Conservation (phyloP, 2,329 filamentous ascomycete genomes). For the Chaetomiaceae sp. region DNA sequence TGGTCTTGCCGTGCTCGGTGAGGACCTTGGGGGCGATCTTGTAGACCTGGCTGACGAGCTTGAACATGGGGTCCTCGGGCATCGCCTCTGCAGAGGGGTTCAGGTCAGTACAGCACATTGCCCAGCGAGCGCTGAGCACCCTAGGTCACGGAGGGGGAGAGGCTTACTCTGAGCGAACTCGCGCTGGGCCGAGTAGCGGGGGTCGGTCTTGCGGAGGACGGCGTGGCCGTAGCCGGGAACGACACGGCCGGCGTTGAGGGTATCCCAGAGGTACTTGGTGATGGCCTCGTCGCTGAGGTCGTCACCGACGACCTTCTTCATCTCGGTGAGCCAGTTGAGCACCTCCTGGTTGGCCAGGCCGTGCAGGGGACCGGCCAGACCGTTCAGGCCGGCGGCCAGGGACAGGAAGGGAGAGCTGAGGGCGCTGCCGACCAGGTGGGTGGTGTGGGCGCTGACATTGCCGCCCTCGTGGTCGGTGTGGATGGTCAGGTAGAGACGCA, state of each 20-base stretch:
- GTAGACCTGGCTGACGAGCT: conserved; percentile 99
- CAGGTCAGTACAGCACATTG: conserved; percentile 31
- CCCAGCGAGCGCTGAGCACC: too few relatives aligned
- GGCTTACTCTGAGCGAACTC: conserved; percentile 71
- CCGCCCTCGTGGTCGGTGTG: conserved; percentile 99
- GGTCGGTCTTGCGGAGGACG: conserved; percentile 98
- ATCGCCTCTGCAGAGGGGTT: conserved; percentile 59
- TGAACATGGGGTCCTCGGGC: conserved; percentile 98
- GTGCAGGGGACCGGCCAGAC: conserved; percentile 96
- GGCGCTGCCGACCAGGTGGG: conserved; percentile 92
- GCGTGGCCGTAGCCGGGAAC: conserved; percentile 98
- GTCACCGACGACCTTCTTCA: conserved; percentile 92
- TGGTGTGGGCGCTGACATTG: conserved; percentile 97
- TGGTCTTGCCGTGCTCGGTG: conserved; percentile 99
- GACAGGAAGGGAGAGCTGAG: conserved; percentile 98
- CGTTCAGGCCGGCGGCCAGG: conserved; percentile 92
- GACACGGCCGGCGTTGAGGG: conserved; percentile 90
- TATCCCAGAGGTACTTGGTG: conserved; percentile 98
- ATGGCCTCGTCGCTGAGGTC: conserved; percentile 95
- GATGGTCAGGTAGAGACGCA: conserved; percentile 99
- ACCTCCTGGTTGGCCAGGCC: conserved; percentile 99
- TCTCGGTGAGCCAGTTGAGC: conserved; percentile 97
- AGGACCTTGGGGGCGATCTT: conserved; percentile 98
- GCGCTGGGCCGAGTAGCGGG: conserved; percentile 97
- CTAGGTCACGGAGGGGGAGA: too few relatives aligned